These are phyloP conservation scores for Vaccinium corymbosum DNA, from an alignment of 148 eudicot genomes.

Conservation along the genomic window DNA sequence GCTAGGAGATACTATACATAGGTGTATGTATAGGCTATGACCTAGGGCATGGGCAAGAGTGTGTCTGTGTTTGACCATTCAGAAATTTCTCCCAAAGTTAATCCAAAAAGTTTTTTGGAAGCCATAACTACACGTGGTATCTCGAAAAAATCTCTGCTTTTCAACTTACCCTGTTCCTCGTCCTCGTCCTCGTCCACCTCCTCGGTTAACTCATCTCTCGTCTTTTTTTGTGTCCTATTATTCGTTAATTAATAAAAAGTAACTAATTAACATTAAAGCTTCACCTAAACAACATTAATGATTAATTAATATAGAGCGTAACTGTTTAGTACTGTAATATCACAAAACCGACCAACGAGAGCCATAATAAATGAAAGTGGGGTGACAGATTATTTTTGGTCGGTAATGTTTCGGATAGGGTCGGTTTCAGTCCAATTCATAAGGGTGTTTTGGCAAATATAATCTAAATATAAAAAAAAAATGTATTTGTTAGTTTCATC, in stretches of 20 bases:
- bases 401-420: too few species aligned
- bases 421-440: too few species aligned
- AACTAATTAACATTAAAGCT: not conserved
- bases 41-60: slow-evolving; percentile 6
- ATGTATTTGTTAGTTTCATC: too few species aligned
- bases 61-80: slow-evolving; percentile 21
- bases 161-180: too few species aligned
- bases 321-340: too few species aligned
- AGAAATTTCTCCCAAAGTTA: not conserved
- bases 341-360: too few species aligned
- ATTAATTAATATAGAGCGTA: too few species aligned
- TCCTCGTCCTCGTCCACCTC: not conserved
- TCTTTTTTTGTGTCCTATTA: not conserved
- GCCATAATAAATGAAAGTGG: too few species aligned
- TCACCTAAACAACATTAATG: not conserved
- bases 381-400: too few species aligned
- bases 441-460: too few species aligned
- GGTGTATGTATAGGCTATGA: not conserved
- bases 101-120: slow-evolving; percentile 11
- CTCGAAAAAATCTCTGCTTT: slow-evolving; percentile 22
- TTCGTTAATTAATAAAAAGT: not conserved
- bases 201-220: not conserved
- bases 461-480: too few species aligned
- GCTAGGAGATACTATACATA: not conserved
- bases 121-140: slow-evolving; percentile 19